Percentiles rank a stretch among this genome's conserved stretches.
Conservation (phyloP, 176 grass and related monocot genomes). For the Phragmites australis region DNA sequence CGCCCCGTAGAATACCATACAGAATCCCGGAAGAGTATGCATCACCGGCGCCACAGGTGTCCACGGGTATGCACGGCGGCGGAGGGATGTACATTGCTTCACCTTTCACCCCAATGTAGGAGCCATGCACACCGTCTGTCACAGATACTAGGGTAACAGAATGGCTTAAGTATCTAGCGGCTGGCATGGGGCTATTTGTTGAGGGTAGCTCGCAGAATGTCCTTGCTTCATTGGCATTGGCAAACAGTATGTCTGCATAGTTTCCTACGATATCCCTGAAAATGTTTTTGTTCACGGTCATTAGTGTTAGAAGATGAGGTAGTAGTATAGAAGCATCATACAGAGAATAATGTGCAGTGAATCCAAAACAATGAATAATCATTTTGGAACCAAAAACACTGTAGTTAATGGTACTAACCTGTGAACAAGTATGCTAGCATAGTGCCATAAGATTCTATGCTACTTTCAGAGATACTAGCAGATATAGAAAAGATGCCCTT, state of each 20-base stretch:
- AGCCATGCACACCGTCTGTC: conserved; percentile 72
- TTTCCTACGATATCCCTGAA: conserved; percentile 83
- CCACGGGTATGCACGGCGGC: conserved; percentile 59
- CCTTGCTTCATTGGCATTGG: conserved; percentile 79
- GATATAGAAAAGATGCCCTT: background rate
- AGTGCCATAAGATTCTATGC: background rate
- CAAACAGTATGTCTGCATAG: conserved; percentile 81
- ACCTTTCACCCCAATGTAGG: conserved; percentile 83
- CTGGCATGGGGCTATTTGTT: conserved; percentile 58
- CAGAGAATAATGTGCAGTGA: background rate
- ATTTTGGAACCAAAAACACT: background rate
- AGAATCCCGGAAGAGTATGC: conserved; percentile 87
- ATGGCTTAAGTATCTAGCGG: conserved; percentile 75
- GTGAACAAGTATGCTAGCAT: conserved; percentile 14
- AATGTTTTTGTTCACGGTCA: conserved; percentile 19
- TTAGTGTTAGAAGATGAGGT: background rate
- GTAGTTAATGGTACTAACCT: background rate
- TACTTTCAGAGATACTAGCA: conserved; percentile 10
- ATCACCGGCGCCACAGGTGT: conserved; percentile 91
- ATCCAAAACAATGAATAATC: background rate
- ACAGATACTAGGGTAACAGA: conserved; percentile 76
- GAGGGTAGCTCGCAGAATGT: conserved; percentile 61
- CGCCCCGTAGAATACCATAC: conserved; percentile 77
- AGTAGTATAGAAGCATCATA: background rate
- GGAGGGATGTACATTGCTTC: conserved; percentile 90